A percentile compares a stretch with the other conserved stretches of the same genome.
Evolutionary conservation across 306 rosid genomes (phyloP).

Genomic region (Trichosanthes truncata): DNA sequence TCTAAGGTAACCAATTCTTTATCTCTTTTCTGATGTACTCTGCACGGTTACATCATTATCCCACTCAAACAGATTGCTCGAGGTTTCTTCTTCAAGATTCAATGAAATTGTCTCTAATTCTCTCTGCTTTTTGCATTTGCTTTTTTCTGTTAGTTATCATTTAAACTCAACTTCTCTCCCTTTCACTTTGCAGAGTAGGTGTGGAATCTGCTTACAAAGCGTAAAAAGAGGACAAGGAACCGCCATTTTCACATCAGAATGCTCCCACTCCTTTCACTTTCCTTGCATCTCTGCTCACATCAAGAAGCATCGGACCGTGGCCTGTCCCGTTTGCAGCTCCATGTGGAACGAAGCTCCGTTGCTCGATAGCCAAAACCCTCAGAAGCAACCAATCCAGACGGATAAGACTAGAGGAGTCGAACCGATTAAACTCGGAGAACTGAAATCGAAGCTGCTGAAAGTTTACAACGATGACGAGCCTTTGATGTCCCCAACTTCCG

Average conservation of each 20-base stretch:
- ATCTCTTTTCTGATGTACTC: not conserved
- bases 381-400: not conserved
- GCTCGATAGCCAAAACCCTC: constrained; percentile 13
- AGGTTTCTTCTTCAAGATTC: not conserved
- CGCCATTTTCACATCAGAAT: constrained; percentile 92
- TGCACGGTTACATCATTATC: not conserved
- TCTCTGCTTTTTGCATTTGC: not conserved
- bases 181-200: constrained; percentile 50
- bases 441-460: constrained; percentile 37
- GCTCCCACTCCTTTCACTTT: constrained; percentile 86
- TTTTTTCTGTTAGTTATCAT: constrained; percentile 4
- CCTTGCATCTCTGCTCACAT: constrained; percentile 67
- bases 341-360: constrained; percentile 76
- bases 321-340: constrained; percentile 73
- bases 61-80: not conserved
- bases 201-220: constrained; percentile 75
- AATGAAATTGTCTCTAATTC: not conserved
- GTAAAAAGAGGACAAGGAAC: constrained; percentile 88
- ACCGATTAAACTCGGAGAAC: constrained; percentile 19
- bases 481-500: constrained; percentile 53
- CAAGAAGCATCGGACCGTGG: constrained; percentile 40
- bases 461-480: constrained; percentile 91
- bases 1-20: constrained; percentile 42
- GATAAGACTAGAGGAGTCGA: constrained; percentile 5
- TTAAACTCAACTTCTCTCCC: not conserved